Evolutionary conservation across 352 stramenopile genomes (phyloP).

Genomic region (Pythium scleroteichum): DNA sequence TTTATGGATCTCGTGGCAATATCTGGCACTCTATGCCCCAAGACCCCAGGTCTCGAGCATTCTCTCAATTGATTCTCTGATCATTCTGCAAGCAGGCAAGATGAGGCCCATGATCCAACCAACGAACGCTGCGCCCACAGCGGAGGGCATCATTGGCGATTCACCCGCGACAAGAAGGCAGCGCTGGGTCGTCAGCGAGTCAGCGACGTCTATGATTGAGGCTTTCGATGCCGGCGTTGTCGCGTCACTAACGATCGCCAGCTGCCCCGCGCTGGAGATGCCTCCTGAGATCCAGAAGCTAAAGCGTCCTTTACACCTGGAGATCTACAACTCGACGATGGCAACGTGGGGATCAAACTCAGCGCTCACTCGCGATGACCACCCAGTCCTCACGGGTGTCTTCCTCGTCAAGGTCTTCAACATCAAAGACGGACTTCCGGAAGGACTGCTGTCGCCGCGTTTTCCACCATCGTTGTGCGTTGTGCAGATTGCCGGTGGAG

Average conservation of each 20-base stretch:
- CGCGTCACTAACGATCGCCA: slow-evolving; percentile 20
- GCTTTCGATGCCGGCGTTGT: slow-evolving; percentile 18
- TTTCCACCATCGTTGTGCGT: slow-evolving; percentile 32
- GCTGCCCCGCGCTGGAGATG: slow-evolving; percentile 25
- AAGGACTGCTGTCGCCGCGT: slow-evolving; percentile 17
- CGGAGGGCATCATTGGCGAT: too few species aligned
- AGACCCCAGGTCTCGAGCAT: too few species aligned
- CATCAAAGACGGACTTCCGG: slow-evolving; percentile 15
- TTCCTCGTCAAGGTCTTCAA: slow-evolving; percentile 24
- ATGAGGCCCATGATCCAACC: too few species aligned
- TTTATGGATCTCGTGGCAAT: too few species aligned
- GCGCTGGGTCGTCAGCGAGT: neutral
- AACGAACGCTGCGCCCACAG: too few species aligned
- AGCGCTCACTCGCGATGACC: slow-evolving; percentile 7
- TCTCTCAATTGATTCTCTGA: too few species aligned
- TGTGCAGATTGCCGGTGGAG: slow-evolving; percentile 22
- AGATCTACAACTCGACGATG: slow-evolving; percentile 32
- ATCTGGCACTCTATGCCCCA: too few species aligned
- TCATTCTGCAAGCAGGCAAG: too few species aligned
- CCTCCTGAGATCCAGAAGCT: slow-evolving; percentile 20
- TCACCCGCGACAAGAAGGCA: neutral
- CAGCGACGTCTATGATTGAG: slow-evolving; percentile 2
- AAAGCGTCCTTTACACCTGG: slow-evolving; percentile 13
- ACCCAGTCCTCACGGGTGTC: slow-evolving; percentile 24
- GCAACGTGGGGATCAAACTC: slow-evolving; percentile 5